These are phyloP conservation scores for Hamigera avellanea DNA, from an alignment of 495 filamentous ascomycete species.

Conservation along the genomic window DNA sequence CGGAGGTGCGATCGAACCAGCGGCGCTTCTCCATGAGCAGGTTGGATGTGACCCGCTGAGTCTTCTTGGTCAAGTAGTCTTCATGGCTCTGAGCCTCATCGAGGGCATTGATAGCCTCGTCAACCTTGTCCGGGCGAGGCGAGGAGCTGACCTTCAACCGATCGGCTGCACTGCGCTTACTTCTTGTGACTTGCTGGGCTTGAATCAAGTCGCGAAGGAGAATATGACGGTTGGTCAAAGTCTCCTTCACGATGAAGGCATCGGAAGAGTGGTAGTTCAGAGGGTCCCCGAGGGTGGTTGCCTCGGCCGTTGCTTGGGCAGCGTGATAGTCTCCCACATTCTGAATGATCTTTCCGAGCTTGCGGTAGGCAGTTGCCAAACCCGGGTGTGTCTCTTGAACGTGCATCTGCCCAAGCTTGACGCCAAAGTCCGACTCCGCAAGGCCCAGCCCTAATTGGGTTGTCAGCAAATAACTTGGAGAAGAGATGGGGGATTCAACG, in stretches of 20 bases:
- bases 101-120: conserved; percentile 81
- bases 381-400: conserved; percentile 84
- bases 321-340: conserved; percentile 89
- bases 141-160: conserved; percentile 73
- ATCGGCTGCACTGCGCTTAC: conserved; percentile 73
- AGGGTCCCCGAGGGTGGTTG: conserved; percentile 87
- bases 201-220: conserved; percentile 88
- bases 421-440: conserved; percentile 86
- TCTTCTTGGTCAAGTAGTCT: conserved; percentile 66
- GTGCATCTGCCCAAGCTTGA: conserved; percentile 73
- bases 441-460: conserved; percentile 63
- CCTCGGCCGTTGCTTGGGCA: conserved; percentile 95
- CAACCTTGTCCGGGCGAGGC: conserved; percentile 85
- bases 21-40: conserved; percentile 77
- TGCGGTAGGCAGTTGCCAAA: conserved; percentile 80
- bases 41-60: conserved; percentile 76
- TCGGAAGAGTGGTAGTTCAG: conserved; percentile 92
- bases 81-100: conserved; percentile 79
- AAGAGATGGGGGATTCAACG: conserved; percentile 10
- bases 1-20: conserved; percentile 82
- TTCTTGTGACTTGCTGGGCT: conserved; percentile 69
- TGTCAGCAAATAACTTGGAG: background rate
- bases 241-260: conserved; percentile 97
- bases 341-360: conserved; percentile 87
- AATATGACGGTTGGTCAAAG: conserved; percentile 95